Conservation (phyloP, 352 stramenopile species). For the Pythium chondricola region DNA sequence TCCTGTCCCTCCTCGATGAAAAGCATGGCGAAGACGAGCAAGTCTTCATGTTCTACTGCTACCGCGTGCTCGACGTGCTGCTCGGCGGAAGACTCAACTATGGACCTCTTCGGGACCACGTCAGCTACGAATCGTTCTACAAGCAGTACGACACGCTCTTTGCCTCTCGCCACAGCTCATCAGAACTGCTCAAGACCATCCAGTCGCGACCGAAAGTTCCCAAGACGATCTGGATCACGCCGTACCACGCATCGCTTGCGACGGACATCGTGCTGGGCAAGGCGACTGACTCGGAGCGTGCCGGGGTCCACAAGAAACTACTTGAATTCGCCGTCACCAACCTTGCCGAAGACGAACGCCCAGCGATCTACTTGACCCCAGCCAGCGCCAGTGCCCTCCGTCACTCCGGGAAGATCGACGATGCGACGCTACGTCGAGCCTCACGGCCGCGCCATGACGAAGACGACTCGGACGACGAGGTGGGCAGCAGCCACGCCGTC, state of each 20-base stretch:
- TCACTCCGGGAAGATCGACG: slow-evolving; percentile 5
- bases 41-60: slow-evolving; percentile 88
- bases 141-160: slow-evolving; percentile 37
- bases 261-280: slow-evolving; percentile 71
- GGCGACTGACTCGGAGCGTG: slow-evolving; percentile 52
- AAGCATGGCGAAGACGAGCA: slow-evolving; percentile 90
- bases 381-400: not conserved
- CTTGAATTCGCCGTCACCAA: slow-evolving; percentile 58
- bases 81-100: slow-evolving; percentile 50
- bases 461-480: slow-evolving; percentile 10
- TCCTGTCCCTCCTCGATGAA: slow-evolving; percentile 89
- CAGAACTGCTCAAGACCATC: slow-evolving; percentile 10
- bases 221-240: slow-evolving; percentile 79
- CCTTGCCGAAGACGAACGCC: slow-evolving; percentile 50
- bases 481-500: not conserved
- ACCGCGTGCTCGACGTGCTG: slow-evolving; percentile 73
- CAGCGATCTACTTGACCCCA: slow-evolving; percentile 33
- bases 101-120: slow-evolving; percentile 48
- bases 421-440: slow-evolving; percentile 3
- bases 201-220: slow-evolving; percentile 25
- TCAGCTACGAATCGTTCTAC: slow-evolving; percentile 53
- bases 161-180: slow-evolving; percentile 2
- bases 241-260: slow-evolving; percentile 62
- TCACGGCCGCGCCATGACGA: not conserved
- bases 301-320: slow-evolving; percentile 57